Percentiles rank a stretch among this genome's conserved stretches.
These are phyloP conservation scores for Stemphylium beticola DNA, from an alignment of 2,329 filamentous ascomycete species.

Conservation along the genomic window DNA sequence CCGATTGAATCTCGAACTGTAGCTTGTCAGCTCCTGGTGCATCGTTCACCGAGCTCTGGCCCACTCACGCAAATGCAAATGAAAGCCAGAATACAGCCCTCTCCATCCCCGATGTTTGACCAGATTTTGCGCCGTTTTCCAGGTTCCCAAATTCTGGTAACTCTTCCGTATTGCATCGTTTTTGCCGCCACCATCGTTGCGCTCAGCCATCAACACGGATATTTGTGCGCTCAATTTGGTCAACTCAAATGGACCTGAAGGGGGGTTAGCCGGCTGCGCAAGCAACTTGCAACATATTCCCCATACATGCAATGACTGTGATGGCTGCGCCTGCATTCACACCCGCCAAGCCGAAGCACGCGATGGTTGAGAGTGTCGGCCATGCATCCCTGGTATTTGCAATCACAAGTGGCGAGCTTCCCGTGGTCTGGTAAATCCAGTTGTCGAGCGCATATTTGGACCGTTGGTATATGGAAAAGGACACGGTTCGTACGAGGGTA, in stretches of 20 bases:
- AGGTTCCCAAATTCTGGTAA: slow-evolving; percentile 79
- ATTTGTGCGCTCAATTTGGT: slow-evolving; percentile 90
- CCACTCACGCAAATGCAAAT: slow-evolving; percentile 74
- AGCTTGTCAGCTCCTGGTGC: slow-evolving; percentile 19
- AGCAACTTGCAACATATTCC: not conserved
- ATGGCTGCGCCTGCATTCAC: slow-evolving; percentile 81
- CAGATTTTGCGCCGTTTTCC: slow-evolving; percentile 78
- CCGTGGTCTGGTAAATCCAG: slow-evolving; percentile 69
- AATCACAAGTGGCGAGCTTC: slow-evolving; percentile 74
- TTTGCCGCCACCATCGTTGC: slow-evolving; percentile 54
- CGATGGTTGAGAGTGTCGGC: slow-evolving; percentile 74
- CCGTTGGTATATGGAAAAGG: slow-evolving; percentile 80
- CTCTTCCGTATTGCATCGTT: slow-evolving; percentile 56
- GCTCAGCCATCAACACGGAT: slow-evolving; percentile 75
- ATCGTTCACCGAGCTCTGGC: not conserved
- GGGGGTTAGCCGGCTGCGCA: slow-evolving; percentile 15
- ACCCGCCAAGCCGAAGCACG: slow-evolving; percentile 78
- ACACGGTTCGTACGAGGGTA: slow-evolving; percentile 77
- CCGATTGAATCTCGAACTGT: slow-evolving; percentile 81
- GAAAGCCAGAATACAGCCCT: slow-evolving; percentile 82
- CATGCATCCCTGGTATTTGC: slow-evolving; percentile 73
- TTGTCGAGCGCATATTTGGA: slow-evolving; percentile 75
- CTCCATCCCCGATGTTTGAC: slow-evolving; percentile 73
- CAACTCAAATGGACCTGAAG: slow-evolving; percentile 77
- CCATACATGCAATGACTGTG: slow-evolving; percentile 74